Percentiles rank a stretch among this genome's conserved stretches.
Evolutionary conservation across 2,329 filamentous ascomycete species (phyloP).

Genomic region (Thermomyces lanuginosus): DNA sequence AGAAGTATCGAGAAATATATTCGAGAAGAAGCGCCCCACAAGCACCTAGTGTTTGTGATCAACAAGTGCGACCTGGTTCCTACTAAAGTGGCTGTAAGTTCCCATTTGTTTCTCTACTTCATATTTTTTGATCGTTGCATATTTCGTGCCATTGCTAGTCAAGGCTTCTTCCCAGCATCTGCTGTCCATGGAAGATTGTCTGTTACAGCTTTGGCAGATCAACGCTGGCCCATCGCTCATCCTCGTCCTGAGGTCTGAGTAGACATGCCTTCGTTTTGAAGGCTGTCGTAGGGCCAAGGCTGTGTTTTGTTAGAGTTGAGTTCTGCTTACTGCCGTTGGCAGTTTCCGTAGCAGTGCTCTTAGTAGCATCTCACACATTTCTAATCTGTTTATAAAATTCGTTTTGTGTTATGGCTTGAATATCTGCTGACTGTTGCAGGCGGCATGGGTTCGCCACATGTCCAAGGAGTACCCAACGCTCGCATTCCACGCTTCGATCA

Average conservation of each 20-base stretch:
- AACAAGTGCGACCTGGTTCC: conserved; percentile 92
- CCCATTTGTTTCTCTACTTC: conserved; percentile 6
- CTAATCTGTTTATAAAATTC: neutral
- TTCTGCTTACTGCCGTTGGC: conserved; percentile 48
- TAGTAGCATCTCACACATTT: conserved; percentile 96
- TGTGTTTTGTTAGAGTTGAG: conserved; percentile 98
- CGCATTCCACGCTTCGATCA: conserved; percentile 87
- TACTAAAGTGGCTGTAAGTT: conserved; percentile 84
- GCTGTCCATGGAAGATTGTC: conserved; percentile 58
- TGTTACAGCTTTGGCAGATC: conserved; percentile 99
- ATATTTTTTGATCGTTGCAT: conserved; percentile 12
- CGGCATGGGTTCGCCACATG: conserved; percentile 75
- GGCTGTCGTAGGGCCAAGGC: conserved; percentile 56
- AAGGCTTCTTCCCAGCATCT: conserved; percentile 51
- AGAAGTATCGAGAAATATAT: conserved; percentile 86
- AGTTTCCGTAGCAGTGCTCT: conserved; percentile 65
- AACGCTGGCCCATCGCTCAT: conserved; percentile 55
- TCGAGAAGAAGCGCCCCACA: conserved; percentile 81
- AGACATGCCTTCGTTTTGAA: conserved; percentile 81
- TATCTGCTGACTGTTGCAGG: conserved; percentile 39
- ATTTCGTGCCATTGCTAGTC: conserved; percentile 55
- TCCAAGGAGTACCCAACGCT: conserved; percentile 87
- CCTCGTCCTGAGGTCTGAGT: conserved; percentile 47
- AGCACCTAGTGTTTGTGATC: conserved; percentile 77
- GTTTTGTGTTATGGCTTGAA: conserved; percentile 12